phyloP scores from a whole-genome alignment of 768 basidiomycete genomes.

The Piloderma croceum region DNA sequence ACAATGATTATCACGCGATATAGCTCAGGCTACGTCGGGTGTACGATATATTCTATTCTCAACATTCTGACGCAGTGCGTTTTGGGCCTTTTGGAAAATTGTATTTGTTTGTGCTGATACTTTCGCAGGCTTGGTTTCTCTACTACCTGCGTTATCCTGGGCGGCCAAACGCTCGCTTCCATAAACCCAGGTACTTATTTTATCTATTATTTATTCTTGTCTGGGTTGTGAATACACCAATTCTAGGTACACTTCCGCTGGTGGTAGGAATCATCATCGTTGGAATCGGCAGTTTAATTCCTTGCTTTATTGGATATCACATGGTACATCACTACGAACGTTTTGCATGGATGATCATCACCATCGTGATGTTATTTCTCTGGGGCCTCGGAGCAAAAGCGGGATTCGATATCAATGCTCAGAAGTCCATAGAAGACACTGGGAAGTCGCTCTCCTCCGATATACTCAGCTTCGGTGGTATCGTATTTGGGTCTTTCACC shows the following conservation, averaged over 20 bases:
- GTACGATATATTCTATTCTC: slow-evolving; percentile 43
- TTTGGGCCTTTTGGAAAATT: neutral
- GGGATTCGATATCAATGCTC: slow-evolving; percentile 40
- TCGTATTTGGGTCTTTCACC: slow-evolving; percentile 43
- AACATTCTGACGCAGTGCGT: slow-evolving; percentile 47
- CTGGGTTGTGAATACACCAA: too few species aligned
- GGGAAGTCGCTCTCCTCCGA: slow-evolving; percentile 42
- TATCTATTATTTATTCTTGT: too few species aligned
- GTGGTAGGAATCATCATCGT: slow-evolving; percentile 46
- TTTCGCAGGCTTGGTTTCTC: slow-evolving; percentile 40
- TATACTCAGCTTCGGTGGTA: slow-evolving; percentile 47
- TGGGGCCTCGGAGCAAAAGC: slow-evolving; percentile 44
- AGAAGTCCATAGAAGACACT: slow-evolving; percentile 36
- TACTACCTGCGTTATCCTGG: slow-evolving; percentile 44
- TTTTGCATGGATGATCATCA: slow-evolving; percentile 47
- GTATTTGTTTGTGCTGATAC: too few species aligned
- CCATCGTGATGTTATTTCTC: slow-evolving; percentile 45
- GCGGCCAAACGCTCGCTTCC: slow-evolving; percentile 46
- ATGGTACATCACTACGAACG: slow-evolving; percentile 46
- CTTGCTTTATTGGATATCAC: slow-evolving; percentile 44
- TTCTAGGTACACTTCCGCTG: slow-evolving; percentile 40
- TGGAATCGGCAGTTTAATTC: slow-evolving; percentile 35
- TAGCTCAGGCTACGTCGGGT: slow-evolving; percentile 44
- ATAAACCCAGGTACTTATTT: slow-evolving; percentile 38
- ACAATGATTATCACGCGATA: slow-evolving; percentile 50